These are phyloP conservation scores for Cytospora mali DNA, from an alignment of 2,329 filamentous ascomycete genomes.

Conservation along the genomic window DNA sequence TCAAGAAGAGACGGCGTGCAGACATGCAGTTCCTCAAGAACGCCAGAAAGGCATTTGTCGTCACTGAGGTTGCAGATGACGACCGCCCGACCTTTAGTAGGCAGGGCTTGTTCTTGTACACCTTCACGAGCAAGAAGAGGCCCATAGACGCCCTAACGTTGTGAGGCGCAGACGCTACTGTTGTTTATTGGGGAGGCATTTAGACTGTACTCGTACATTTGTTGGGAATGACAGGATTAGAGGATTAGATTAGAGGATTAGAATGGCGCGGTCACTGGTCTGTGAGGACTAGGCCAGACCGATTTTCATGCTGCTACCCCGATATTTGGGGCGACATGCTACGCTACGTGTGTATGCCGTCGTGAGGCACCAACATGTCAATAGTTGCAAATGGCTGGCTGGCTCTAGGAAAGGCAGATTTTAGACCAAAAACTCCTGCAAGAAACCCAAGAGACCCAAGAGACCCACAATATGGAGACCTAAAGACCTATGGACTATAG, in stretches of 20 bases:
- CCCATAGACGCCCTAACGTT: not conserved
- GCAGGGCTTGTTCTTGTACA: constrained; percentile 63
- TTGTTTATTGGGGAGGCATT: not conserved
- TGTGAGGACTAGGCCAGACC: not conserved
- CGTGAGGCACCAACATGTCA: not conserved
- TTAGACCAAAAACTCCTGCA: constrained; percentile 3
- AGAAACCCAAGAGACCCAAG: not conserved
- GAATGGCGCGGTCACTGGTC: not conserved
- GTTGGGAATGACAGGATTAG: not conserved
- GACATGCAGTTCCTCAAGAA: constrained; percentile 75
- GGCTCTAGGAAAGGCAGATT: not conserved
- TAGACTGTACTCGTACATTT: not conserved
- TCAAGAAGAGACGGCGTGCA: constrained; percentile 86
- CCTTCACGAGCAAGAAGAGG: constrained; percentile 48
- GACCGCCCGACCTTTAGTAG: constrained; percentile 60
- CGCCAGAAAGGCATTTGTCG: constrained; percentile 66
- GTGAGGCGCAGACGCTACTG: not conserved
- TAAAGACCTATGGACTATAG: not conserved
- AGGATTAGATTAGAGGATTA: too few relatives aligned
- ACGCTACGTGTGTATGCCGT: not conserved
- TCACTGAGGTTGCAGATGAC: constrained; percentile 65
- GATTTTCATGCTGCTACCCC: not conserved
- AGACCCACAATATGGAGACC: not conserved
- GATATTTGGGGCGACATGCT: not conserved
- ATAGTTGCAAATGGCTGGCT: too few relatives aligned